Base-by-base conservation (phyloP, 805 yeast genomes). In the Saccharomycopsis lassenensis region DNA sequence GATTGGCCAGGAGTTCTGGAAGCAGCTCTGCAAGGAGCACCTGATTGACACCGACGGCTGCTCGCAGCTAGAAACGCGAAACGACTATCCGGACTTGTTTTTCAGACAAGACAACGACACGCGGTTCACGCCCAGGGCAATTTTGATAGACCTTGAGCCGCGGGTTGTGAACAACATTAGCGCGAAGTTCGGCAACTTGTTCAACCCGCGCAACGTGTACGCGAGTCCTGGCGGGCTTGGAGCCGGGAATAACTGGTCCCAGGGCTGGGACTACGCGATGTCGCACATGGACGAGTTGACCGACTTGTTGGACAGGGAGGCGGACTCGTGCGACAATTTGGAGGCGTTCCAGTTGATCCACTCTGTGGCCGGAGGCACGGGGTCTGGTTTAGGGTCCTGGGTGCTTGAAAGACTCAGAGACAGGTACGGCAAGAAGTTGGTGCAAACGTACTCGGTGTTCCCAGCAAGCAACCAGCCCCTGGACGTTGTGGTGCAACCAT, bases 361-460 rank as follows among this genome's bases (percentile, higher is more conserved):
- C 57, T 81, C 95, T 3, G 94, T 91, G 4, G 97, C 96, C 0
- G 99, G 99, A 24, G 99, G 99, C 26, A 91, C 98, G 0, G 99
- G 99, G 0, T 82, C 95, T 0, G 98, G 99, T 3, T 72, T 86
- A 24, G 98, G 98, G 1, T 82, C 94, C 0, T 70, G 71, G 39
- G 48, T 91, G 29, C 57, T 91, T 25, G 96, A 91, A 54, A 62
- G 74, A 11, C 56, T 93, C 39, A 72, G 74, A 39, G 98, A 91
- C 54, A 62, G 85, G 37, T 89, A 75, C 53, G 74, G 80, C 35
- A 87, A 87, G 55, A 89, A 86, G 51, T 58, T 91, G 33, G 62
- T 83, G 6, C 82, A 82, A 40, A 85, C 97, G 0, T 82, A 80
- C 49, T 82, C 91, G 31, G 80, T 91, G 2, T 87, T 91, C 51